Evolutionary conservation across 495 filamentous ascomycete species (phyloP).

Genomic region (Staphylotrichum tortipilum): DNA sequence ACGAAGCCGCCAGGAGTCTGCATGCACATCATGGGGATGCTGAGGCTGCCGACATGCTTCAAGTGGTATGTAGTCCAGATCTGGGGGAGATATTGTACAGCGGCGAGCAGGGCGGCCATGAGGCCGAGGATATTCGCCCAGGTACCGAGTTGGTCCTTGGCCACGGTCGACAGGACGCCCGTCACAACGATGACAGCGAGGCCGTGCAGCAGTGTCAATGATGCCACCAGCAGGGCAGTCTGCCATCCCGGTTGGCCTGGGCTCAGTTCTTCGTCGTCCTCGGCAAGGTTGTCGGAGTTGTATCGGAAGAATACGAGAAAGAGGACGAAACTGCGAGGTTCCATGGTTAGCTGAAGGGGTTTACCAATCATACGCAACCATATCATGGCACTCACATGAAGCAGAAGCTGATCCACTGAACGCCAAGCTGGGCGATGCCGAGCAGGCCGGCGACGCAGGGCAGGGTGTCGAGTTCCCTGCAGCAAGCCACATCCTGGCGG

Average conservation of each 20-base stretch:
- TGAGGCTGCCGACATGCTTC: slow-evolving; percentile 77
- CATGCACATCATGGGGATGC: slow-evolving; percentile 97
- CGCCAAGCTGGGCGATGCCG: slow-evolving; percentile 80
- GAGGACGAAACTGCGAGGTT: slow-evolving; percentile 57
- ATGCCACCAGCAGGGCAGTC: slow-evolving; percentile 64
- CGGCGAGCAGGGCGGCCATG: slow-evolving; percentile 66
- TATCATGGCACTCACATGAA: slow-evolving; percentile 59
- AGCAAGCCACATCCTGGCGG: slow-evolving; percentile 72
- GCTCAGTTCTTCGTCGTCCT: slow-evolving; percentile 19
- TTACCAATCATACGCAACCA: neutral
- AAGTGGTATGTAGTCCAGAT: slow-evolving; percentile 82
- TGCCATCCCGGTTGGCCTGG: slow-evolving; percentile 53
- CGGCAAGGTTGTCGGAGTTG: slow-evolving; percentile 44
- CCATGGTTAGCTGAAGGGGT: neutral
- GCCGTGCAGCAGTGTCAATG: slow-evolving; percentile 62
- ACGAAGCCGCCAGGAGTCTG: slow-evolving; percentile 88
- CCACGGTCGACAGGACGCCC: slow-evolving; percentile 48
- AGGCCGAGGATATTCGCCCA: slow-evolving; percentile 85
- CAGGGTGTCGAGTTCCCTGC: slow-evolving; percentile 65
- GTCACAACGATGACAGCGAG: slow-evolving; percentile 58
- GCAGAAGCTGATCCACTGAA: slow-evolving; percentile 86
- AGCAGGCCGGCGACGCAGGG: slow-evolving; percentile 78
- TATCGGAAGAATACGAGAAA: slow-evolving; percentile 78
- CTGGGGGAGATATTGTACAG: slow-evolving; percentile 88
- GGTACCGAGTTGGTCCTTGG: slow-evolving; percentile 48